A percentile compares a stretch with the other conserved stretches of the same genome.
phyloP scores from a whole-genome alignment of 306 rosid genomes.

The Ormosia emarginata region DNA sequence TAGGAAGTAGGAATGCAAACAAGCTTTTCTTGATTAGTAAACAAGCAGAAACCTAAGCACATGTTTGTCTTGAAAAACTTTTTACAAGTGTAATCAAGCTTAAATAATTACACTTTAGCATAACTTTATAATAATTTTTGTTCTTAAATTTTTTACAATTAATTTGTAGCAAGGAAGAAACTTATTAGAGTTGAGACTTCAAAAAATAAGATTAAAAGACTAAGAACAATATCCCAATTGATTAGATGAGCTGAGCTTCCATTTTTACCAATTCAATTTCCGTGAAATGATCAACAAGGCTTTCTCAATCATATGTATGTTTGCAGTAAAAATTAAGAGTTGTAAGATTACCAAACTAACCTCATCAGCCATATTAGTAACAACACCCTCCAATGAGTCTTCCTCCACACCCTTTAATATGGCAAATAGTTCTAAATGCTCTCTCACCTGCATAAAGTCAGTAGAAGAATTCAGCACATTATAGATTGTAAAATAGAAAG shows the following conservation, averaged over 20 bases:
- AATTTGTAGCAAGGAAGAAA: neutral
- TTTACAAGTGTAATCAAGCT: neutral
- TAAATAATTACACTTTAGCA: neutral
- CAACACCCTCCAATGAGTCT: constrained; percentile 55
- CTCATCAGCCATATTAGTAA: constrained; percentile 83
- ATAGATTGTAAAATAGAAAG: neutral
- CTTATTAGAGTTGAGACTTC: neutral
- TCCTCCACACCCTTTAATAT: constrained; percentile 81
- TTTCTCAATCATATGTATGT: neutral
- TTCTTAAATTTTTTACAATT: neutral
- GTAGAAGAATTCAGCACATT: constrained; percentile 10
- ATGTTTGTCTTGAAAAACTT: neutral
- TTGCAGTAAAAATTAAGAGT: neutral
- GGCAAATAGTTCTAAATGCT: constrained; percentile 91
- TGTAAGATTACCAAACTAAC: constrained; percentile 43
- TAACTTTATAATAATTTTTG: neutral
- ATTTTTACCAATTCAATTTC: neutral
- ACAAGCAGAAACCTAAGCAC: neutral
- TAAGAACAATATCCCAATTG: neutral
- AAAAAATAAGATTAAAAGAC: neutral
- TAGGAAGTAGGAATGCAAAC: neutral
- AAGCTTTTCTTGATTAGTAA: neutral
- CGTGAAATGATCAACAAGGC: neutral
- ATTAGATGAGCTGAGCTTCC: neutral
- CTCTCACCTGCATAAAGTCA: constrained; percentile 66